Base-by-base conservation (phyloP, 305 asterid species). In the Solanum chacoense region DNA sequence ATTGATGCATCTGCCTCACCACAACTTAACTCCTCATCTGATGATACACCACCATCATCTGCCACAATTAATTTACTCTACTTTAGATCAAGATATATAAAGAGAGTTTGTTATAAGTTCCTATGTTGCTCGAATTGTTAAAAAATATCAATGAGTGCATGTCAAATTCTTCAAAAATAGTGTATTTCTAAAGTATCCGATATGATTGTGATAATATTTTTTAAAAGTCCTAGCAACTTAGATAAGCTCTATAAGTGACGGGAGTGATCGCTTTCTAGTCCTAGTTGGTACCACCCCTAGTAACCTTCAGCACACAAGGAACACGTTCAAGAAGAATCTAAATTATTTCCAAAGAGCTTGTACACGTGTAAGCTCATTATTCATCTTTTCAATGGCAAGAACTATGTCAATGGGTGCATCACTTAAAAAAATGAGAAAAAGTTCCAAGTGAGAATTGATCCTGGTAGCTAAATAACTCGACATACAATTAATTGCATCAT, bases 1-100 rank as follows among this genome's bases (percentile, higher is more conserved):
- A 89, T 36, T 63, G 90, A 88, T 6, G 84, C 76, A n/a, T 94
- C 93, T 20, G 89, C 90, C 72, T 94, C 98, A 13, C 94, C 95
- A 31, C 95, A 95, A 10, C 98, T 94, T 0, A 93, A 45, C 88
- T 96, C 98, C 73, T 93, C 97, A 3, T 94, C 97, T 4, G 97
- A 96, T 8, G 93, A 94, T 59, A 89, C 80, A 7, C 83, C 90
- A 22, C 91, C 91, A 16, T 94, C 97, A 85, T 94, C 95, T 94
- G 83, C 32, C 28, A 79, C 84, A 71, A 13, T 71, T 71, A 76
- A 76, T 22, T 78, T 12, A 79, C 35, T 79, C 65, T n/a, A 7
- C 26, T 38, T 24, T 24, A 24, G 35, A 40, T 16, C 85, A 26
- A 40, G 7, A 24, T 38, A 18, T 9, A 40, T 40, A 18, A 8